Evolutionary conservation across 192 early-diverging fungal genomes (phyloP), one percentile per base, ranked within the genome.

Genomic region (Backusella circina): DNA sequence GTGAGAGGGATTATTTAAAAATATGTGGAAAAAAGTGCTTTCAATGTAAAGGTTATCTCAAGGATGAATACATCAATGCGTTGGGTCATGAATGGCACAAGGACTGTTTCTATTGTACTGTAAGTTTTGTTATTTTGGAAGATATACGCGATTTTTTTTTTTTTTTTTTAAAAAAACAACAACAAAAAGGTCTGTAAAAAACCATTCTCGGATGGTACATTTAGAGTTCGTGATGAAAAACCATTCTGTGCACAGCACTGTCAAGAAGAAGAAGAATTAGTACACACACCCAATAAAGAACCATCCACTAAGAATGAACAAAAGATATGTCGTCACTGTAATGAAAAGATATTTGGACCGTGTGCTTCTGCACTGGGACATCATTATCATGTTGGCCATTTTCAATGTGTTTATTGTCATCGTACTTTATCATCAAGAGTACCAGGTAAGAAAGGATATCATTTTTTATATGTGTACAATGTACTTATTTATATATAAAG

Each of bases 61-160:
- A 75, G 5, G 85, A 86, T 13, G 86, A 86, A 65, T 87, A 86
- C 76, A 73, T 84, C 12, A 85, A 75, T 71, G 88, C 88, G 9
- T 61, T 89, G 16, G 85, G 81, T 31, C 86, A 84, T 30, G 83
- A 82, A 67, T 89, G 88, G 88, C 88, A 89, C 64, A 83, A 81
- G 21, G 74, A 83, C 26, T 89, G 88, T 71, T 89, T 89, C 72
- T 81, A 81, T 30, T 89, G 88, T 76, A 73, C 72, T 44, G 88
- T 70, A 70, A 70, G 68, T 41, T 30, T 28, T 28, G 5, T 30
- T 15, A 28, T 30, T n/a, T n/a, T 28, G 18, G 21, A 51, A 13
- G 8, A 65, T 26, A 5, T 35, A 36, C 18, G 2, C 5, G 13
- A 10, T 31, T 65, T 32, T 18, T 51, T 21, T 2, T 51, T 18